These are phyloP conservation scores for Venturia carpophila DNA, from an alignment of 2,329 filamentous ascomycete species.

Conservation along the genomic window DNA sequence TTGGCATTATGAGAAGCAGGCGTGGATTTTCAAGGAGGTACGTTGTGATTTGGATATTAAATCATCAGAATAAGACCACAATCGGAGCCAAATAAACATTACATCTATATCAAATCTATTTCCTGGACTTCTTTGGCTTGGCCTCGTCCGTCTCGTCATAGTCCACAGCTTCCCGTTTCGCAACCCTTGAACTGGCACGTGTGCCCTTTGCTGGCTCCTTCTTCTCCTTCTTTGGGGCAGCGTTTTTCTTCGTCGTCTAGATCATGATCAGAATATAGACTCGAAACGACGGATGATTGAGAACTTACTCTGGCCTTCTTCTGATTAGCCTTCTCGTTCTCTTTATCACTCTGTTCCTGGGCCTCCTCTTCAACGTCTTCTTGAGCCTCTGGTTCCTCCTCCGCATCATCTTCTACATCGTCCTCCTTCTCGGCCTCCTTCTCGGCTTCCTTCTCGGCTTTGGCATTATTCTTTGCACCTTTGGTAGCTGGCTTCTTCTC, in stretches of 20 bases:
- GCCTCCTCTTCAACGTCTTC: neutral
- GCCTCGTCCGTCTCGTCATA: constrained; percentile 23
- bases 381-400: neutral
- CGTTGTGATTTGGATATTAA: too few species aligned
- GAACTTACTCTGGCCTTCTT: neutral
- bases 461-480: constrained; percentile 16
- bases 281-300: too few species aligned
- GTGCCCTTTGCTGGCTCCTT: constrained; percentile 19
- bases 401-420: neutral
- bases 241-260: neutral
- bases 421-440: constrained; percentile 5
- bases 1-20: too few species aligned
- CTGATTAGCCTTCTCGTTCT: constrained; percentile 8
- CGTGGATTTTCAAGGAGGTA: too few species aligned
- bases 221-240: constrained; percentile 10
- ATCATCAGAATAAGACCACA: neutral
- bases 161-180: constrained; percentile 22
- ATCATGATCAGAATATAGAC: neutral
- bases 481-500: constrained; percentile 28
- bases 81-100: too few species aligned
- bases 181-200: constrained; percentile 23
- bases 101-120: neutral
- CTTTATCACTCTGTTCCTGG: constrained; percentile 2
- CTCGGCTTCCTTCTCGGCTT: constrained; percentile 17
- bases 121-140: constrained; percentile 21